phyloP scores from a whole-genome alignment of 169 alveolate genomes.

The Plasmodium cynomolgi region DNA sequence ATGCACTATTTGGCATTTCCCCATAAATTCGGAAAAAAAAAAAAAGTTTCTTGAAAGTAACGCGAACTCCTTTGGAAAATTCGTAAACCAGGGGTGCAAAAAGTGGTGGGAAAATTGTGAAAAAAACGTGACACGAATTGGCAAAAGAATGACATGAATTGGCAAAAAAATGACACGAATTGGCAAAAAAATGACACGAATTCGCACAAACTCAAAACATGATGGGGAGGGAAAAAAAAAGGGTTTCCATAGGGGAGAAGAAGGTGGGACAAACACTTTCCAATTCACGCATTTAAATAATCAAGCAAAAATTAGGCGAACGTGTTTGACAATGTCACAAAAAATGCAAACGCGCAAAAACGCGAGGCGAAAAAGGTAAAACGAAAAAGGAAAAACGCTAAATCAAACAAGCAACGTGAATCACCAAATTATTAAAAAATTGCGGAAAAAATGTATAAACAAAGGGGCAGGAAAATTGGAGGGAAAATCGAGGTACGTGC shows the following conservation, averaged over 20 bases:
- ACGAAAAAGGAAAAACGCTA: not conserved
- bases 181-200: not conserved
- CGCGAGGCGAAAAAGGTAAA: not conserved
- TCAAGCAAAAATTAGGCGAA: not conserved
- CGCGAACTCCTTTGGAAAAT: not conserved
- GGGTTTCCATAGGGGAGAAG: not conserved
- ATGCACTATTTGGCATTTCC: slow-evolving; percentile 46
- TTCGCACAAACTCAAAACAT: not conserved
- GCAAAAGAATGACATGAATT: not conserved
- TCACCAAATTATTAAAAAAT: not conserved
- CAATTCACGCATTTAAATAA: not conserved
- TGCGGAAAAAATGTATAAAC: not conserved
- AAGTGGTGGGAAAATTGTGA: not conserved
- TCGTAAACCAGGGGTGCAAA: not conserved
- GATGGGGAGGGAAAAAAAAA: not conserved
- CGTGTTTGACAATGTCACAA: not conserved
- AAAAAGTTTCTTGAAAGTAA: not conserved
- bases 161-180: not conserved
- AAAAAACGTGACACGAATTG: not conserved
- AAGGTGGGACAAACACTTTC: not conserved
- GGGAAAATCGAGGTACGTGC: not conserved
- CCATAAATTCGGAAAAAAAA: slow-evolving; percentile 5
- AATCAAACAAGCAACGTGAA: not conserved
- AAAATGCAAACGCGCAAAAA: not conserved
- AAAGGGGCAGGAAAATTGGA: not conserved